These are phyloP conservation scores for Blumeriella jaapii DNA, from an alignment of 2,329 filamentous ascomycete species.

Conservation along the genomic window DNA sequence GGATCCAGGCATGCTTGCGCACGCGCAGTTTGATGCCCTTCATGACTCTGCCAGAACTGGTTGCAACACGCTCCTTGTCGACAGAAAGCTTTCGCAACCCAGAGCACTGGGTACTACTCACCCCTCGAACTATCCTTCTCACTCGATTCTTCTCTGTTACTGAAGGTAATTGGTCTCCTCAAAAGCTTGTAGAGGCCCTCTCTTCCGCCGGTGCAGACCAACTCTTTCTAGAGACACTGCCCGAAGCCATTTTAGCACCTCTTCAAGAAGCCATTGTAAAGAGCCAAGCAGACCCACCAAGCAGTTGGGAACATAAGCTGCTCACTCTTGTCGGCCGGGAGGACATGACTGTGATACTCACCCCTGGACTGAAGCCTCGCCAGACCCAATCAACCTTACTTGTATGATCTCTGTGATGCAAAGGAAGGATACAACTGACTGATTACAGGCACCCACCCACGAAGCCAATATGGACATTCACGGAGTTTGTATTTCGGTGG, in stretches of 20 bases:
- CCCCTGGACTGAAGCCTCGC: slow-evolving; percentile 31
- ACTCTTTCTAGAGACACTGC: slow-evolving; percentile 66
- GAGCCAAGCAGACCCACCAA: slow-evolving; percentile 73
- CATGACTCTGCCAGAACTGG: slow-evolving; percentile 38
- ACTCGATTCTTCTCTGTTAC: slow-evolving; percentile 53
- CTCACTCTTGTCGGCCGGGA: slow-evolving; percentile 69
- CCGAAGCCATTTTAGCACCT: slow-evolving; percentile 70
- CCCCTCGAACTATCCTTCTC: slow-evolving; percentile 61
- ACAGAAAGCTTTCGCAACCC: slow-evolving; percentile 9
- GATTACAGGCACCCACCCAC: slow-evolving; percentile 45
- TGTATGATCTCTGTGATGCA: slow-evolving; percentile 10
- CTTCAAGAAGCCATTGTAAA: slow-evolving; percentile 75
- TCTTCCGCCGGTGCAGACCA: slow-evolving; percentile 55
- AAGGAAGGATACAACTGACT: slow-evolving; percentile 9
- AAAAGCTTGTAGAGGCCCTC: slow-evolving; percentile 64
- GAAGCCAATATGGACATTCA: slow-evolving; percentile 63
- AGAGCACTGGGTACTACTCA: slow-evolving; percentile 25
- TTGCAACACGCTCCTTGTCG: slow-evolving; percentile 25
- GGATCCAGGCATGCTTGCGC: slow-evolving; percentile 34
- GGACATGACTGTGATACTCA: slow-evolving; percentile 61
- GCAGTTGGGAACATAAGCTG: slow-evolving; percentile 60
- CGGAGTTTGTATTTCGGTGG: slow-evolving; percentile 54
- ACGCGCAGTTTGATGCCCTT: slow-evolving; percentile 30
- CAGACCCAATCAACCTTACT: slow-evolving; percentile 19
- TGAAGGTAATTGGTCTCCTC: slow-evolving; percentile 37